Conservation (phyloP, 164 flowering plant genomes). For the Sedum album region DNA sequence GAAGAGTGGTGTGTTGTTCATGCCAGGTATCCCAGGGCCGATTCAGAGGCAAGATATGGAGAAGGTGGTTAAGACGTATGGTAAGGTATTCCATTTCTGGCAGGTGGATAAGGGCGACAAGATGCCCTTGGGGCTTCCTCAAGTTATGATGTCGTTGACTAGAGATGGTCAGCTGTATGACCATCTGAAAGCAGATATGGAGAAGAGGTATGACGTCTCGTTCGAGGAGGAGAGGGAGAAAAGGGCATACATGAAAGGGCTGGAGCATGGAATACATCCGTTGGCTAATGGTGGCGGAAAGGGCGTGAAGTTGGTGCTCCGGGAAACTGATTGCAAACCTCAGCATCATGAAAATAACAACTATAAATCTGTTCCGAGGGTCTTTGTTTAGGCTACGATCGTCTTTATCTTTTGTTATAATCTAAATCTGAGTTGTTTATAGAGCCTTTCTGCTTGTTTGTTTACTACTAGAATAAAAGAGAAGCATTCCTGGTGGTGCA, state of each 20-base stretch:
- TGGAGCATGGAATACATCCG: conserved; percentile 69
- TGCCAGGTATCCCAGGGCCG: conserved; percentile 40
- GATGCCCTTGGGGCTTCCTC: conserved; percentile 73
- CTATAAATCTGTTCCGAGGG: background rate
- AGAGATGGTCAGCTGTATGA: conserved; percentile 65
- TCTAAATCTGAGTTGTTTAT: background rate
- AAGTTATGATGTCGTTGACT: conserved; percentile 72
- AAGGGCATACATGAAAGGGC: conserved; percentile 60
- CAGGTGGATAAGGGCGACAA: conserved; percentile 68
- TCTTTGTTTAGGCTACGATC: background rate
- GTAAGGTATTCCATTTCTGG: conserved; percentile 75
- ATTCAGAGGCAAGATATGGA: conserved; percentile 38
- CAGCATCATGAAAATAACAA: background rate
- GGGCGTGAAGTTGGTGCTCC: conserved; percentile 47
- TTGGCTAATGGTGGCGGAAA: conserved; percentile 60
- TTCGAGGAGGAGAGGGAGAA: conserved; percentile 53
- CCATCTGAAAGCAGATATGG: conserved; percentile 35
- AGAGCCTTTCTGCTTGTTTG: background rate
- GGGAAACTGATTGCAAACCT: conserved; percentile 50
- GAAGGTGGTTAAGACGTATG: conserved; percentile 39
- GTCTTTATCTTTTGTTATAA: no score
- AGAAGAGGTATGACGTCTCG: conserved; percentile 35
- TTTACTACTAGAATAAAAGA: background rate
- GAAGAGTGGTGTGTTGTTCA: conserved; percentile 78
- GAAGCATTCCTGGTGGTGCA: background rate